phyloP scores from a whole-genome alignment of 1,284 basidiomycete species.

The Microstroma glucosiphilum region DNA sequence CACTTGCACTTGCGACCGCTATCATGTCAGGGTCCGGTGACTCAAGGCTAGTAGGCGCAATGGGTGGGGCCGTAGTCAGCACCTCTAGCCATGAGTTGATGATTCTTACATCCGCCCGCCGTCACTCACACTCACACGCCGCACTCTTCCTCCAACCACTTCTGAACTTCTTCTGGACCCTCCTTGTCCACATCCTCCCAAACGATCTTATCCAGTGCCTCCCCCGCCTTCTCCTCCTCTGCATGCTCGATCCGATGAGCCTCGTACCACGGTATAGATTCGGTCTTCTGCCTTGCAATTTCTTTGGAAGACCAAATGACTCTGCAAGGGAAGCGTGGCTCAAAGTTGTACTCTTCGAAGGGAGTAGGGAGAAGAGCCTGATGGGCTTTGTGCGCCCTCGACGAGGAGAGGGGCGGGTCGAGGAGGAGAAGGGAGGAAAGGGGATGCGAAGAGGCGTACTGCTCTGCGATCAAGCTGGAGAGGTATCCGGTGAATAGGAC shows the following conservation, averaged over 20 bases:
- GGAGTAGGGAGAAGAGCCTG: too few species aligned
- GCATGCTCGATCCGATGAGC: slow-evolving; percentile 43
- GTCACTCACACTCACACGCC: slow-evolving; percentile 34
- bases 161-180: slow-evolving; percentile 18
- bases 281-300: slow-evolving; percentile 17
- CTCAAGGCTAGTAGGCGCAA: too few species aligned
- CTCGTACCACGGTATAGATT: slow-evolving; percentile 33
- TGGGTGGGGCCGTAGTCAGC: too few species aligned
- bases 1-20: slow-evolving; percentile 3
- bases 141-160: slow-evolving; percentile 42
- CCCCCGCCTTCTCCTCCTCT: slow-evolving; percentile 22
- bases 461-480: slow-evolving; percentile 31
- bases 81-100: too few species aligned
- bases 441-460: slow-evolving; percentile 41
- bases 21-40: neutral
- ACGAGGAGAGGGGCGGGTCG: slow-evolving; percentile 36
- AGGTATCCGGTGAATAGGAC: slow-evolving; percentile 29
- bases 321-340: slow-evolving; percentile 33
- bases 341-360: slow-evolving; percentile 32
- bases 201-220: slow-evolving; percentile 24
- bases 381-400: slow-evolving; percentile 10
- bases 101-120: too few species aligned
- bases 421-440: slow-evolving; percentile 38
- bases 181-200: slow-evolving; percentile 25
- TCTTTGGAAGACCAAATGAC: slow-evolving; percentile 35